A percentile compares a stretch with the other conserved stretches of the same genome.
Conservation (phyloP, 805 yeast species). For the Saturnispora sanitii region DNA sequence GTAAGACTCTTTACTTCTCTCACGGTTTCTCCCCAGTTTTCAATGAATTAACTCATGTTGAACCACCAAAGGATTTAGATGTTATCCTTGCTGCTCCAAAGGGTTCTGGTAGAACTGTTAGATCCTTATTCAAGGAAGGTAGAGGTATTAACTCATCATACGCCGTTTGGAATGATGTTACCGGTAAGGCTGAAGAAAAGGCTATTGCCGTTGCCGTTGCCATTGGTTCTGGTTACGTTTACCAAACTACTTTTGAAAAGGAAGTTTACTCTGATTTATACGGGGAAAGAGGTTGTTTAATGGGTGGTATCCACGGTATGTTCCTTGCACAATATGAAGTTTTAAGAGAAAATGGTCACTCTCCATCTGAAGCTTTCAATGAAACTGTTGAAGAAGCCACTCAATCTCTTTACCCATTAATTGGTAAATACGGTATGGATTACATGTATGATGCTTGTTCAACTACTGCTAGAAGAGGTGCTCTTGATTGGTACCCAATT, state of each 20-base stretch:
- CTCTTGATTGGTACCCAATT: slow-evolving; percentile 99
- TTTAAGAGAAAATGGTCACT: slow-evolving; percentile 98
- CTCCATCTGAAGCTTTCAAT: slow-evolving; percentile 99
- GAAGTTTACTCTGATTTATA: slow-evolving; percentile 98
- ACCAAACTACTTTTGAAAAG: slow-evolving; percentile 98
- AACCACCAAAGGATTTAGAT: slow-evolving; percentile 88
- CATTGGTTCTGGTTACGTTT: slow-evolving; percentile 98
- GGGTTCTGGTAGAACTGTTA: slow-evolving; percentile 99
- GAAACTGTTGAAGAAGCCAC: slow-evolving; percentile 99
- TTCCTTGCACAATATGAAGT: slow-evolving; percentile 99
- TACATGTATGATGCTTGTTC: slow-evolving; percentile 99
- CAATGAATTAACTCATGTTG: slow-evolving; percentile 95
- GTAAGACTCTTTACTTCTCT: slow-evolving; percentile 96
- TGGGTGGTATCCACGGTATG: slow-evolving; percentile 99
- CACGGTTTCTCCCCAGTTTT: slow-evolving; percentile 99
- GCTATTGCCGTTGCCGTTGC: slow-evolving; percentile 98
- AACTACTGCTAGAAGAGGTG: slow-evolving; percentile 99
- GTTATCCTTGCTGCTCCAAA: slow-evolving; percentile 99
- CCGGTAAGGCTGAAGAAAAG: slow-evolving; percentile 99
- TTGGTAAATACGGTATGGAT: slow-evolving; percentile 99
- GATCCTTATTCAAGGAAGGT: slow-evolving; percentile 99
- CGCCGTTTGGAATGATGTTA: slow-evolving; percentile 98
- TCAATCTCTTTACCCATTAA: slow-evolving; percentile 96
- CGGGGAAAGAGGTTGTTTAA: slow-evolving; percentile 99
- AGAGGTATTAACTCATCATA: slow-evolving; percentile 99